Evolutionary conservation across 2,329 filamentous ascomycete genomes (phyloP).

Genomic region (Xylariaceae sp.): DNA sequence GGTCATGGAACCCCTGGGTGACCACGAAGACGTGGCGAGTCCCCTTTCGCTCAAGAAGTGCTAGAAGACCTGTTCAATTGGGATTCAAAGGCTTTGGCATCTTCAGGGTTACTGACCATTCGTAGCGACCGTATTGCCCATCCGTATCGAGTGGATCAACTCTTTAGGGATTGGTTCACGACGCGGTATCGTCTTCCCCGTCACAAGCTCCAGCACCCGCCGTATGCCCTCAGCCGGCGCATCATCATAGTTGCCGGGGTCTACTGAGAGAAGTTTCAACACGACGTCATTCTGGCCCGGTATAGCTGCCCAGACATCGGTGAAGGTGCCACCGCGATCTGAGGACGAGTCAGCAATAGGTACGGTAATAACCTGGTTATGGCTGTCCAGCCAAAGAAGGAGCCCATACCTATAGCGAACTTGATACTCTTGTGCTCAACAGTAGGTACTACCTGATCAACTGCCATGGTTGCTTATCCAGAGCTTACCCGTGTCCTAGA

Average conservation of each 20-base stretch:
- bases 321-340: conserved; percentile 19
- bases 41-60: conserved; percentile 4
- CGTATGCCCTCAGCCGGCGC: conserved; percentile 69
- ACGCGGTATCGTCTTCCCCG: conserved; percentile 49
- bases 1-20: conserved; percentile 4
- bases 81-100: not conserved
- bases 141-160: conserved; percentile 25
- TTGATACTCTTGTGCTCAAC: conserved; percentile 4
- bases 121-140: conserved; percentile 12
- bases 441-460: not conserved
- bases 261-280: conserved; percentile 72
- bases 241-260: conserved; percentile 66
- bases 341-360: not conserved
- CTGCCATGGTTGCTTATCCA: conserved; percentile 1
- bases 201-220: conserved; percentile 58
- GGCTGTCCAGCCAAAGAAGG: not conserved
- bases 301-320: conserved; percentile 31
- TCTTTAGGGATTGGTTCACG: conserved; percentile 30
- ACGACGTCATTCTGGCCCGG: conserved; percentile 65
- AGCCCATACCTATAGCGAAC: conserved; percentile 3
- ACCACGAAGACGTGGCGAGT: conserved; percentile 5
- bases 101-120: conserved; percentile 6
- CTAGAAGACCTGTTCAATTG: not conserved
- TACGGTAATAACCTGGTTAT: too few species aligned
- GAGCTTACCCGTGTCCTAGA: not conserved